Base-by-base conservation (phyloP, 306 rosid species). In the Begonia fuchsioides region DNA sequence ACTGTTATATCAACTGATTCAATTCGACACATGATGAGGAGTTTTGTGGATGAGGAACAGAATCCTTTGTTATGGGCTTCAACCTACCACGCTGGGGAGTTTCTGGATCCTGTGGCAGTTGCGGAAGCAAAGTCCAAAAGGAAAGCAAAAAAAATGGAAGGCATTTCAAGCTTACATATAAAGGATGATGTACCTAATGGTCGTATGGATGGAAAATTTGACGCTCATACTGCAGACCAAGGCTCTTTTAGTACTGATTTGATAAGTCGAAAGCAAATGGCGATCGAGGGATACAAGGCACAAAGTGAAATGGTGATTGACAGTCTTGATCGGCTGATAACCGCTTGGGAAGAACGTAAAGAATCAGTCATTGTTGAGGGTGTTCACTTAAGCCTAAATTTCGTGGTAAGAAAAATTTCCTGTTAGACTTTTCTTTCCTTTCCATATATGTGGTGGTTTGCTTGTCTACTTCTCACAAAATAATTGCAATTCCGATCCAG, bases 291-390 rank as follows among this genome's bases (percentile, higher is more conserved):
- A 65, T 90, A 54, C 55, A 90, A 90, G 74, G 98, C 98, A 11
- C 98, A 90, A 67, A 85, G 98, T 69, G 98, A 90, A 75, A 90
- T 90, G 98, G 98, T 90, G 55, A 85, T 90, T 51, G 98, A 90
- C 77, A 90, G 98, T 77, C 98, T 90, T 69, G 98, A 90, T 70
- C 77, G 95, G 68, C 69, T 90, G 67, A 90, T 90, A 62, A 90
- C 95, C 47, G 75, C 87, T 15, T 90, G 98, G 98, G 98, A 90
- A 76, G 95, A 85, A 59, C 73, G 87, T 52, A 90, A 82, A 63
- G 83, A 90, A 61, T 90, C 98, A 0, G 98, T 90, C 14, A 79
- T 90, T 38, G 95, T 90, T 17, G 98, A 90, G 80, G 98, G 98
- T 50, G 98, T 90, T 73, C 98, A 90, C 68, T 56, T 90, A 70